These are phyloP conservation scores for Sequoiadendron giganteum DNA, from an alignment of 75 land plant genomes.

Conservation along the genomic window DNA sequence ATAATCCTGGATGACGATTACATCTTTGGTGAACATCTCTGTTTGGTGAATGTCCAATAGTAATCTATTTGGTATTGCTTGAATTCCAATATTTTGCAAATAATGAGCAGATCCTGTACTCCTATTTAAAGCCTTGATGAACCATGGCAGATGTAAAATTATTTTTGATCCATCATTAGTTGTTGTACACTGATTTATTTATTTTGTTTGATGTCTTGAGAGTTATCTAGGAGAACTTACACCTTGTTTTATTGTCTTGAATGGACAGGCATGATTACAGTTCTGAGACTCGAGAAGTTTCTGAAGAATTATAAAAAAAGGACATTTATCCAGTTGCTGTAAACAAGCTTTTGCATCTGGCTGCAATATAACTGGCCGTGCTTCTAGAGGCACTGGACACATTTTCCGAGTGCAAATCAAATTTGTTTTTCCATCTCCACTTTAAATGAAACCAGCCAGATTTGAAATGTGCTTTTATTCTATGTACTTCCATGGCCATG, in stretches of 20 bases:
- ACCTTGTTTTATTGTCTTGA: neutral
- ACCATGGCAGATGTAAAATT: neutral
- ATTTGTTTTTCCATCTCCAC: neutral
- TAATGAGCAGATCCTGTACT: neutral
- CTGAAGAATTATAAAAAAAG: neutral
- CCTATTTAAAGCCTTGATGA: too few species aligned
- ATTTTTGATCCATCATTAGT: neutral
- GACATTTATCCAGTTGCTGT: neutral
- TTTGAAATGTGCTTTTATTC: neutral
- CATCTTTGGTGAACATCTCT: neutral
- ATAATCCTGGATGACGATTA: neutral
- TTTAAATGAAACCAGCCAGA: neutral
- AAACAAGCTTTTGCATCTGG: neutral
- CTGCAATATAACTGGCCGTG: neutral
- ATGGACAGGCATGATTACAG: neutral
- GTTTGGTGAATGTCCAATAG: neutral
- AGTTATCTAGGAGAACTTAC: neutral
- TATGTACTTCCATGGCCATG: neutral
- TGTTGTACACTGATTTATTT: neutral
- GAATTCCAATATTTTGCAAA: neutral
- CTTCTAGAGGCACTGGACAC: neutral
- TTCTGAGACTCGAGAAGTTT: neutral
- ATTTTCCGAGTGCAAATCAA: neutral
- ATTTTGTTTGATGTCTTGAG: neutral
- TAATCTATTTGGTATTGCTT: neutral